Evolutionary conservation across 2,329 filamentous ascomycete species (phyloP).

Genomic region (Venturia asperata): DNA sequence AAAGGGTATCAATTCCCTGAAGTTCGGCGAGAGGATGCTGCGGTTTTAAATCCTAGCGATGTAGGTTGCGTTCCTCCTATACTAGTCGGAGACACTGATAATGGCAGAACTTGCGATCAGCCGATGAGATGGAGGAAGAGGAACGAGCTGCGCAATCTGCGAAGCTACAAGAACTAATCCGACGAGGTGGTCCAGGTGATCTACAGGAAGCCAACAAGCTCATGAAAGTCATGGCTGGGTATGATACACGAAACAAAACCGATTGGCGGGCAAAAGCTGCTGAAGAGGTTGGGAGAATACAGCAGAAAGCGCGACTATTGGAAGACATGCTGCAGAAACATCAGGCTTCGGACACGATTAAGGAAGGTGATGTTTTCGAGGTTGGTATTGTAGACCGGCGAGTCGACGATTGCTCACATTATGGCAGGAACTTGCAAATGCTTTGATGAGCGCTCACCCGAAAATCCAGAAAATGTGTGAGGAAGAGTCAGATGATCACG

Average conservation of each 20-base stretch:
- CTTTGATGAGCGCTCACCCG: conserved; percentile 86
- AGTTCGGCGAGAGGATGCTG: conserved; percentile 85
- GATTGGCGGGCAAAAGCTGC: conserved; percentile 97
- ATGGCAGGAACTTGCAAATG: conserved; percentile 70
- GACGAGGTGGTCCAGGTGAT: conserved; percentile 83
- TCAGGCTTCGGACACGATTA: conserved; percentile 70
- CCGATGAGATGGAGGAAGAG: conserved; percentile 98
- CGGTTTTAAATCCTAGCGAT: conserved; percentile 93
- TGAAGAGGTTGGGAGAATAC: conserved; percentile 88
- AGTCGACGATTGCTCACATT: conserved; percentile 18
- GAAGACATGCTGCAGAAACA: conserved; percentile 89
- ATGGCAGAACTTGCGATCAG: conserved; percentile 79
- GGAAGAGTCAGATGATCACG: conserved; percentile 93
- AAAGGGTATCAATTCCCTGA: conserved; percentile 97
- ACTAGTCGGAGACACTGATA: conserved; percentile 10
- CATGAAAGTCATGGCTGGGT: conserved; percentile 99
- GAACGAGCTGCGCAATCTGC: conserved; percentile 90
- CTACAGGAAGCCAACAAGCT: conserved; percentile 93
- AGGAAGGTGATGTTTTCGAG: conserved; percentile 62
- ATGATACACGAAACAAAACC: conserved; percentile 89
- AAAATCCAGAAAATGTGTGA: conserved; percentile 99
- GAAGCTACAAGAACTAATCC: conserved; percentile 95
- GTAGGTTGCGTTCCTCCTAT: conserved; percentile 49
- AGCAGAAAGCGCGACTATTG: conserved; percentile 85
- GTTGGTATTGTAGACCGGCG: conserved; percentile 30